Base-by-base conservation (phyloP, 768 basidiomycete genomes). In the Rhizopogon rudus region DNA sequence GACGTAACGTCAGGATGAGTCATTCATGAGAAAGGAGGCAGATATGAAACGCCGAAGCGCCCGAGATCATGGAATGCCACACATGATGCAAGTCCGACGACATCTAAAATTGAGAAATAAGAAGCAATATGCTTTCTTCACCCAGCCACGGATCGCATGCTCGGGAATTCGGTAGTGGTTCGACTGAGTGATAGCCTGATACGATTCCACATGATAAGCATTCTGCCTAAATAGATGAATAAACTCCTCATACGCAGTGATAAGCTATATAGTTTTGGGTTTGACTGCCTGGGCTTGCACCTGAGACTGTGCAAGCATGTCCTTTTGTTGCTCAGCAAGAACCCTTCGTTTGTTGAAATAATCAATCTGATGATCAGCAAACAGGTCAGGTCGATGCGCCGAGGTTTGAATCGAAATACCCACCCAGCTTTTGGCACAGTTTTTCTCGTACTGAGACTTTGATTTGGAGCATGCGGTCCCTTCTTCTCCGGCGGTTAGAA, bases 291-390 rank as follows among this genome's bases (percentile, higher is more conserved):
- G 60, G 12, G 74, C 68, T 60, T 78, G 78, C 16, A 50, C 64
- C 44, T 70, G 69, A 22, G 71, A 72, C 56, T 75, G 76, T 5
- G 80, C 80, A 31, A 91, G 77, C 52, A 86, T 73, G 40, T 84
- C 82, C 63, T 86, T 89, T 70, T 92, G 91, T 54, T 84, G 82
- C 57, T 88, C 89, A 8, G 83, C 88, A 51, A 94, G 80, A 37
- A 91, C 81, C 52, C 94, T 79, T 37, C 93, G 83, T 67, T 92
- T 89, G 74, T 97, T 96, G 65, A 98, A 97, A 69, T 98, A 96
- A 28, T 91, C 90, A 63, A 98, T 87, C 95, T 98, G 61, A 35
- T 58, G 41, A 9, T 13, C 48, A 52, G 41, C 31, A 5, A 43
- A 44, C 17, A 44, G 39, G 9, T 40, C 10, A 25, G 29, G 22